Evolutionary conservation across 164 flowering plant species (phyloP), one percentile per base, ranked within the genome.

Genomic region (Santalum album): DNA sequence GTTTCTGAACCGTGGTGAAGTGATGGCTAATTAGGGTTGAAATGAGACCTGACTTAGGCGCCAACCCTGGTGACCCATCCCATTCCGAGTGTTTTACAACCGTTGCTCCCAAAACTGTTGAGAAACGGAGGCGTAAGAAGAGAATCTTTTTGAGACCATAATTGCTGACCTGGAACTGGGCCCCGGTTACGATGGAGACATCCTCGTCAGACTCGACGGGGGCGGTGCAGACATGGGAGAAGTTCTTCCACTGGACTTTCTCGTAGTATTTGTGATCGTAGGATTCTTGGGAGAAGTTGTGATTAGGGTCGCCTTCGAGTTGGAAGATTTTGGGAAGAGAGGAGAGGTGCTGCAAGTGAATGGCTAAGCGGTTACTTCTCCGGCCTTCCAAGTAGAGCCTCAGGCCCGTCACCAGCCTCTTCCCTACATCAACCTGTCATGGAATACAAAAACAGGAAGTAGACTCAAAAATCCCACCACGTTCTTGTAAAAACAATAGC

Each of bases 141-240:
- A 92, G 87, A 44, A 89, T 63, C 35, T 69, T 83, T 65, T 82
- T 92, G 18, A 88, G 58, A 20, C 96, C 96, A 49, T 74, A 68
- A 54, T 72, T 72, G 52, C 76, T 78, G n/a, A 92, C 96, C 22
- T 83, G 77, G 34, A 92, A 73, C 55, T 85, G 84, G 5, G 96
- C 96, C 18, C 99, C 96, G 0, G 96, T 89, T 25, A 92, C 96
- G 24, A 89, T 80, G 12, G 88, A 81, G 10, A 73, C 74, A 35
- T 88, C 94, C 47, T 81, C 94, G 0, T 83, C 83, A 7, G 95
- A 52, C 57, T 92, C 96, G 42, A 92, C 85, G 0, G 99, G 99
- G 18, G 96, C 99, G 23, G 99, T 92, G 73, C 99, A 92, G 11
- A 92, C 82, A 59, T 88, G 96, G 59, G 99, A 92, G 58, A 83